Base-by-base conservation (phyloP, 2,329 filamentous ascomycete species). In the Sporothrix dimorphospora region DNA sequence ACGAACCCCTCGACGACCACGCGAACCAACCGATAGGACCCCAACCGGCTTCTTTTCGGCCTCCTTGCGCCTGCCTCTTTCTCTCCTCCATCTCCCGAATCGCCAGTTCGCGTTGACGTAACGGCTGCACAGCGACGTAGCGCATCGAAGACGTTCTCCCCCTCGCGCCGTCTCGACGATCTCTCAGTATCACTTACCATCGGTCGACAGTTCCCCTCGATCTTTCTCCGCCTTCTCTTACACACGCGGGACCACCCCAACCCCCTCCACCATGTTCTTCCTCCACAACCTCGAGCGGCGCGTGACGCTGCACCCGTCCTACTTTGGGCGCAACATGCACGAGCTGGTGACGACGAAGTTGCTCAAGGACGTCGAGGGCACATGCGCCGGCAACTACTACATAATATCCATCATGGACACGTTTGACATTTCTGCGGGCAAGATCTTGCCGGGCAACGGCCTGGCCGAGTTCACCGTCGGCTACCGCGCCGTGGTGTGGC, bases 391-490 rank as follows among this genome's bases (percentile, higher is more conserved):
- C 72, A 94, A 93, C 80, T 98, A 97, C 85, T 98, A 96, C 82
- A 97, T 99, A 79, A 96, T 99, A 78, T 96, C 94, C 79, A 97
- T 99, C 78, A 95, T 99, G 89, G 94, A 98, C 81, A 93, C 94
- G 66, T 94, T 97, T 78, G 93, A 98, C 77, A 95, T 98, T 78
- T 97, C 94, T 19, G 94, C 97, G 79, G 94, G 94, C 14, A 91
- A 94, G 77, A 95, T 99, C 74, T 88, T 98, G 72, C 95, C 96
- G 3, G 93, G 95, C 9, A 97, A 92, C 74, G 96, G 94, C 11
- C 87, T 97, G 76, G 95, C 96, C 24, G 94, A 98, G 82, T 99
- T 98, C 80, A 97, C 93, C 0, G 94, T 99, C 65, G 90, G 92
- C 78, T 99, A 98, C 81, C 93, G 94, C 74, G 96, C 96, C 70